Conservation (phyloP, 2,329 filamentous ascomycete species). For the Madurella mycetomatis region DNA sequence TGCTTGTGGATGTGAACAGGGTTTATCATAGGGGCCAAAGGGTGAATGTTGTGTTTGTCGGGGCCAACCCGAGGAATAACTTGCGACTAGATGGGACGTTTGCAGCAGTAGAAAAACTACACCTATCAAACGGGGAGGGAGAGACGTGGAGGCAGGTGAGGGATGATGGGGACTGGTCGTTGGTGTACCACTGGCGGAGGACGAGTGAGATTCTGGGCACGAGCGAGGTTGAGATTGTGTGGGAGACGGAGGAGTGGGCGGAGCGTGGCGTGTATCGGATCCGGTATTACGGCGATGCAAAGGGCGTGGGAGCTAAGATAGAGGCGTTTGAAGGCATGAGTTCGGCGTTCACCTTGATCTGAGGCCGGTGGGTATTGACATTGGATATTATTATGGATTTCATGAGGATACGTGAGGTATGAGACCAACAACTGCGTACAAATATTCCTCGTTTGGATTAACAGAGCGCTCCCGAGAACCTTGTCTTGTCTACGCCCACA, state of each 20-base stretch:
- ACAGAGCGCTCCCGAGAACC: too few relatives aligned
- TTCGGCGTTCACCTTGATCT: slow-evolving; percentile 44
- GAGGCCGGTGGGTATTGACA: not conserved
- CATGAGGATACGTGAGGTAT: too few relatives aligned
- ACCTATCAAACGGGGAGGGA: slow-evolving; percentile 32
- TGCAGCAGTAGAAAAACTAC: slow-evolving; percentile 65
- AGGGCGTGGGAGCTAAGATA: slow-evolving; percentile 58
- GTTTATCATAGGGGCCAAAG: slow-evolving; percentile 57
- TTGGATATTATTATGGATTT: not conserved
- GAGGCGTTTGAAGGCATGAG: slow-evolving; percentile 66
- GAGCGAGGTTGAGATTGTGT: slow-evolving; percentile 73
- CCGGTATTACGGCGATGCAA: slow-evolving; percentile 80
- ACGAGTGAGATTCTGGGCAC: slow-evolving; percentile 65
- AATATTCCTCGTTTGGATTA: too few relatives aligned
- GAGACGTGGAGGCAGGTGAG: slow-evolving; percentile 60
- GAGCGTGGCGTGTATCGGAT: slow-evolving; percentile 68
- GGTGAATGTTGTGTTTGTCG: slow-evolving; percentile 69
- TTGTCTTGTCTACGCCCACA: too few relatives aligned
- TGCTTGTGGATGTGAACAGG: slow-evolving; percentile 50
- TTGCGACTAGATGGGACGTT: slow-evolving; percentile 74
- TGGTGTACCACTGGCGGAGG: slow-evolving; percentile 76
- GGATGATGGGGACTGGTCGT: slow-evolving; percentile 76
- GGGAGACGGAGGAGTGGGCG: slow-evolving; percentile 66
- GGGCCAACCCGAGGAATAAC: slow-evolving; percentile 86
- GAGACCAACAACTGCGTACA: too few relatives aligned